A percentile compares a stretch with the other conserved stretches of the same genome.
Conservation (phyloP, 345 rosid genomes). For the Salix caprea region DNA sequence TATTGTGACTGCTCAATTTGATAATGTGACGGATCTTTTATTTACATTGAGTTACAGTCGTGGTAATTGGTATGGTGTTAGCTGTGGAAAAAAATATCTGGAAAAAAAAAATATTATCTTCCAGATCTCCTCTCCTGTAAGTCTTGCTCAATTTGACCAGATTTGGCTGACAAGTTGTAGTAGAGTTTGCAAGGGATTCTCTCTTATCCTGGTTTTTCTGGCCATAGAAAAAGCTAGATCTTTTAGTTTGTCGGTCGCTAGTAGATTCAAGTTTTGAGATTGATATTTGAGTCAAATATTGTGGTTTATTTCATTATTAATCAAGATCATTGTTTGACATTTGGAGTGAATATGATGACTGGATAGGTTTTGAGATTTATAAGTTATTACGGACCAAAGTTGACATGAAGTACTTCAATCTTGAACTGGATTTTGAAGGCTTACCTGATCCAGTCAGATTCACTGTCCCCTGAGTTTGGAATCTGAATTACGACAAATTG, state of each 20-base stretch:
- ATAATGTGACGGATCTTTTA: background rate
- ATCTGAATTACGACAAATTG: background rate
- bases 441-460: background rate
- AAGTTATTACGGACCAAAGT: too few relatives aligned
- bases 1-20: background rate
- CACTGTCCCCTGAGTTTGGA: background rate
- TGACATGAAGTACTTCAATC: background rate
- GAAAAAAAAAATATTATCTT: background rate
- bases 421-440: background rate
- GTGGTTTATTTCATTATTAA: background rate
- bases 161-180: background rate
- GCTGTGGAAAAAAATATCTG: background rate
- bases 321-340: background rate
- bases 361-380: background rate
- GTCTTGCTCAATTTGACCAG: background rate
- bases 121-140: background rate
- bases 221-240: background rate
- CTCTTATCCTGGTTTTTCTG: background rate
- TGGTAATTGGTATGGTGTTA: background rate
- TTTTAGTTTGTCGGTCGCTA: background rate
- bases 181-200: background rate
- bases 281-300: background rate
- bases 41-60: background rate
- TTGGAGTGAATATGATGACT: background rate
- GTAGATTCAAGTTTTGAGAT: background rate